phyloP scores from a whole-genome alignment of 306 rosid genomes.

The Vigna trinervia region DNA sequence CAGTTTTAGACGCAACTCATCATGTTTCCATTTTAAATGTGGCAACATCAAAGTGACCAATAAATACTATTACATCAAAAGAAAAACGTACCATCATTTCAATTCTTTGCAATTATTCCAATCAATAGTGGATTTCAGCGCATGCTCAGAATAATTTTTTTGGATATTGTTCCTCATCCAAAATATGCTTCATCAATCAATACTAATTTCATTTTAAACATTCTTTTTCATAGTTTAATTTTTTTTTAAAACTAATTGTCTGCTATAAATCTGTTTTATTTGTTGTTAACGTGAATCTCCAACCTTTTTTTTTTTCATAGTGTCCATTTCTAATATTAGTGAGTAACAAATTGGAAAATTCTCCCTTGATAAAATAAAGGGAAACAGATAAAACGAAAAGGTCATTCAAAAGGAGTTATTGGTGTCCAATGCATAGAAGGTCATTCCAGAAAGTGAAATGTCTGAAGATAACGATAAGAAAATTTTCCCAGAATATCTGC shows the following conservation, averaged over 20 bases:
- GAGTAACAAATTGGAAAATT: neutral
- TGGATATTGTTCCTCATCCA: constrained; percentile 28
- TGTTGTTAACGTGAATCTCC: no score
- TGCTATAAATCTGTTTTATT: no score
- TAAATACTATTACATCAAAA: constrained; percentile 28
- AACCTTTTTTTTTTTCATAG: no score
- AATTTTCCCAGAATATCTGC: constrained; percentile 2
- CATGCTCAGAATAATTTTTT: constrained; percentile 35
- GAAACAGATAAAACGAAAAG: neutral
- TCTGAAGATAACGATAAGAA: constrained; percentile 19
- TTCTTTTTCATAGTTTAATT: neutral
- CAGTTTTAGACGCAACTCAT: constrained; percentile 40
- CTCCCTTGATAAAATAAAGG: neutral
- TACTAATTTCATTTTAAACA: neutral
- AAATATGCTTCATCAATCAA: constrained; percentile 19
- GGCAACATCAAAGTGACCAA: constrained; percentile 47
- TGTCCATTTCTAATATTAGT: no score
- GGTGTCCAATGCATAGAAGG: neutral
- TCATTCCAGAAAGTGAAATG: constrained; percentile 6
- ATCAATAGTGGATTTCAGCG: constrained; percentile 35
- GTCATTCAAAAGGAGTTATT: neutral
- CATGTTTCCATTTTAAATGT: constrained; percentile 41
- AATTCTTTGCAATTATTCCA: constrained; percentile 47
- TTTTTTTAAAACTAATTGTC: no score
- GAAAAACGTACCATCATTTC: constrained; percentile 41